Evolutionary conservation across 306 rosid genomes (phyloP).

Genomic region (Psophocarpus tetragonolobus): DNA sequence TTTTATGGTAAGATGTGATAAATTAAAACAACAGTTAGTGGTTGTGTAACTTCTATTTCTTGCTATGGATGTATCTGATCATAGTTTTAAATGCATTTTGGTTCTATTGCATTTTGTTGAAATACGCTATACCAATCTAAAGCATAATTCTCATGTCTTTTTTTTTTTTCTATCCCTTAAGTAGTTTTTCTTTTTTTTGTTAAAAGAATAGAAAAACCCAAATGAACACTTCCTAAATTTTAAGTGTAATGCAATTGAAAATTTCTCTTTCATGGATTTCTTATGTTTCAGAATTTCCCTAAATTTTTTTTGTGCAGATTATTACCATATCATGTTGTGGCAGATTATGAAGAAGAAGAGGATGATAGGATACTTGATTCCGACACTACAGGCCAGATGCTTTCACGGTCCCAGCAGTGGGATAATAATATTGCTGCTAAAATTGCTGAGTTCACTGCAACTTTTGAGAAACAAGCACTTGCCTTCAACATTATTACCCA

Average conservation of each 20-base stretch:
- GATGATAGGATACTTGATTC: slow-evolving; percentile 96
- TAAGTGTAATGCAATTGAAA: not conserved
- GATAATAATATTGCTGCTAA: slow-evolving; percentile 90
- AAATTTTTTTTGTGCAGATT: slow-evolving; percentile 54
- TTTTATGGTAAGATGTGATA: slow-evolving; percentile 14
- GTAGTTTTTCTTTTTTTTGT: not conserved
- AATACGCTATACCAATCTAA: slow-evolving; percentile 8
- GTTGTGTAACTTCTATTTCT: not conserved
- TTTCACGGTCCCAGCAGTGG: slow-evolving; percentile 98
- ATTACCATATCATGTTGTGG: slow-evolving; percentile 95
- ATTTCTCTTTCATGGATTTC: slow-evolving; percentile 10
- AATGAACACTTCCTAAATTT: not conserved
- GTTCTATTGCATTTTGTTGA: slow-evolving; percentile 8
- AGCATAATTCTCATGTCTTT: not conserved
- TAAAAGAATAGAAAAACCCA: not conserved
- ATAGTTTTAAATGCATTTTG: not conserved
- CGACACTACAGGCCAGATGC: slow-evolving; percentile 89
- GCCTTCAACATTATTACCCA: slow-evolving; percentile 90
- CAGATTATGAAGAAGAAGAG: slow-evolving; percentile 98
- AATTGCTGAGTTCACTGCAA: slow-evolving; percentile 87
- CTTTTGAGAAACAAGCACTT: slow-evolving; percentile 93
- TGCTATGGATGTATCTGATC: not conserved
- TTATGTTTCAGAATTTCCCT: slow-evolving; percentile 29
- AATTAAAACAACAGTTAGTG: not conserved
- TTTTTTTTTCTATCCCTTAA: not conserved